Evolutionary conservation across 2,329 filamentous ascomycete genomes (phyloP), one percentile per base, ranked within the genome.

Genomic region (Pseudocercospora fijiensis): DNA sequence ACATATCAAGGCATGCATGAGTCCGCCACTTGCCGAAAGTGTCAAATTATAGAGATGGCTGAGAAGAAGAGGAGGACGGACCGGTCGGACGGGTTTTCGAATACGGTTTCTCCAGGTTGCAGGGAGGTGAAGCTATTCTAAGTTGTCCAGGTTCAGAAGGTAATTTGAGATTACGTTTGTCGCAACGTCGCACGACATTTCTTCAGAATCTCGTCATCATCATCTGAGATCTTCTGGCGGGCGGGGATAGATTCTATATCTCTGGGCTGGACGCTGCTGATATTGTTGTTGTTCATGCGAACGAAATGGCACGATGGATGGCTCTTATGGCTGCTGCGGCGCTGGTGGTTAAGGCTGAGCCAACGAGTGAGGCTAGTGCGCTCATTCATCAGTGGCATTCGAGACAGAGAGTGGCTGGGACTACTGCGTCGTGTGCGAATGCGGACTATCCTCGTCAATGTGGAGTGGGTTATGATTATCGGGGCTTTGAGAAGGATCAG

Each of bases 391-490:
- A 53, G 18, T 53, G 22, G 49, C 22, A 53, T n/a, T 26, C 49
- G 3, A 24, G 49, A 53, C 22, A 53, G 26, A 43, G n/a, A 11
- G 33, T 11, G 18, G 30, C 20, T 13, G 27, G 37, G 5, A 22
- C 18, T 27, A 22, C 18, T 27, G 30, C 30, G 8, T 20, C 33
- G 9, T 57, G 55, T 43, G 18, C 33, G 18, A 43, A 57, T 24
- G 55, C 30, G 10, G 37, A 33, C 41, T 65, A 67, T 28, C 55
- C 53, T 2, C 58, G 43, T 7, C 66, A 68, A 57, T 64, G 64
- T 47, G 66, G 66, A 6, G 30, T 9, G 13, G 57, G 59, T 20
- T 66, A 60, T 33, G 66, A 68, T 64, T 68, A 68, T 41, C 62
- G 59, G 2, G 33, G 52, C 28, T 68, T 64, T 41, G 57, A 64